Base-by-base conservation (phyloP, 495 filamentous ascomycete species). In the Letharia columbiana region DNA sequence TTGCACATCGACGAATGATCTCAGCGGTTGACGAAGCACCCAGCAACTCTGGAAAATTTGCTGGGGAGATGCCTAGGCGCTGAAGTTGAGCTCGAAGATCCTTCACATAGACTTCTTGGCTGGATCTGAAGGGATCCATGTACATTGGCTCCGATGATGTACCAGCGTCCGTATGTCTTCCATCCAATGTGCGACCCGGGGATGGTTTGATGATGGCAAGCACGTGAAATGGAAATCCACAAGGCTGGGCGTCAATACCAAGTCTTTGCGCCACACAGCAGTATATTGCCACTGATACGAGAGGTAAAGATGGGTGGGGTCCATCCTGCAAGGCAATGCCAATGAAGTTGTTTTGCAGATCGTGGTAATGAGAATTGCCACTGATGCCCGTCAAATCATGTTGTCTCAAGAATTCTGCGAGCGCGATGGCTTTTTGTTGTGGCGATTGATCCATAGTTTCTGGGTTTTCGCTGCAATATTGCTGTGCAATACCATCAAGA, bases 291-390 rank as follows among this genome's bases (percentile, higher is more conserved):
- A 87, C 86, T 0, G 89, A 92, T 64, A 93, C 86, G 60, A 96
- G 76, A 1, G 91, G 92, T 9, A 96, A 76, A 28, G 90, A 89
- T 17, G 87, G 83, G 68, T 95, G 91, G 1, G 78, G 76, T 13
- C 72, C 68, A 49, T 87, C 81, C 31, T 76, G 78, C 56, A 90
- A 70, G 11, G 84, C 86, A 41, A 92, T 77, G 12, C 91, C 90
- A 62, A 98, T 83, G 62, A 95, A 89, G 67, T 87, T 93, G 70
- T 97, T 95, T 66, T 89, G 85, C 35, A 98, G 72, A 56, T 87
- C 85, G 65, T 88, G 86, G 71, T 95, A 96, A 37, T 86, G 82
- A 17, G 77, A 72, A n/a, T 84, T 83, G 17, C 80, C 74, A 23
- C 77, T 70, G 45, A 93, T 83, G 11, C 91, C 92, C 1, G 82